phyloP scores from a whole-genome alignment of 345 rosid species.

The Physaria fendleri region DNA sequence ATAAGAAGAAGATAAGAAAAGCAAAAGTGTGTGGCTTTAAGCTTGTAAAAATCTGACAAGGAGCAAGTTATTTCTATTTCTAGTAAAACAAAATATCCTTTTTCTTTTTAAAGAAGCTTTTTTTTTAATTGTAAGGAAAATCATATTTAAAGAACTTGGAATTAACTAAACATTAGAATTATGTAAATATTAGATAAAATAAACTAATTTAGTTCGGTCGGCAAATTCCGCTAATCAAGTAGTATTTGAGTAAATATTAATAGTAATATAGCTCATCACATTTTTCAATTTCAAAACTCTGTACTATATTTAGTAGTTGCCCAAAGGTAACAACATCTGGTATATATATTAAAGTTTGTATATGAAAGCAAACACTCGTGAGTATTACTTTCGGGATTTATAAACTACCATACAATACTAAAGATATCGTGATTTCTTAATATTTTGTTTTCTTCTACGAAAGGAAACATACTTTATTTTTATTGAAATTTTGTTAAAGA shows the following conservation, averaged over 20 bases:
- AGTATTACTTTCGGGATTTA: not conserved
- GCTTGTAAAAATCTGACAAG: not conserved
- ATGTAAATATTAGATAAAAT: not conserved
- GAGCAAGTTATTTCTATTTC: not conserved
- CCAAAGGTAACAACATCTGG: not conserved
- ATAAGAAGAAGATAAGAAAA: not conserved
- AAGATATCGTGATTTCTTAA: not conserved
- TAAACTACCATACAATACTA: not conserved
- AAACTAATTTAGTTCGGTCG: not conserved
- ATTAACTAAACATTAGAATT: not conserved
- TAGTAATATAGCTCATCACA: not conserved
- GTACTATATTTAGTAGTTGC: not conserved
- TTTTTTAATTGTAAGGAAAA: not conserved
- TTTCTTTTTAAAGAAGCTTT: not conserved
- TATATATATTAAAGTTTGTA: not conserved
- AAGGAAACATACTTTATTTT: not conserved
- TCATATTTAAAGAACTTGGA: not conserved
- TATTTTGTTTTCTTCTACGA: not conserved
- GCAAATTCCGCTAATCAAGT: not conserved
- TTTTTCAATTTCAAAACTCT: no score
- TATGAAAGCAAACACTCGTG: not conserved
- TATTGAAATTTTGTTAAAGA: not conserved
- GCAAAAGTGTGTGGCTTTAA: slow-evolving; percentile 20
- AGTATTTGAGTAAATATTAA: not conserved
- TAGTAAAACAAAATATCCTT: not conserved